Conservation (phyloP, 805 yeast species). For the Wickerhamiella parazyma region DNA sequence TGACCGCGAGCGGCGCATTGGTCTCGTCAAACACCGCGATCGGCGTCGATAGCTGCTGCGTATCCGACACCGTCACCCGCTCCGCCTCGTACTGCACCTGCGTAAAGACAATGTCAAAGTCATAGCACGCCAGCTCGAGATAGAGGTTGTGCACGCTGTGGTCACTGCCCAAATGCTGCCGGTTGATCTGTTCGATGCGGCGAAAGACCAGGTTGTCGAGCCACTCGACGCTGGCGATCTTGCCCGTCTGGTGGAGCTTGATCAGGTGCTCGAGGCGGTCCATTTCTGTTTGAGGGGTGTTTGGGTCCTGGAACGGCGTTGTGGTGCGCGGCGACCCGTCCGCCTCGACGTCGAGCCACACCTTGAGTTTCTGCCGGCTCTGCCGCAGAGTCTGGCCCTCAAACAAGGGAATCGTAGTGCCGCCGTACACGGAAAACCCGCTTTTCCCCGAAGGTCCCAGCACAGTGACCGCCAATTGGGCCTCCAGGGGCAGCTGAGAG, state of each 20-base stretch:
- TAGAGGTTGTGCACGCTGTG: constrained; percentile 28
- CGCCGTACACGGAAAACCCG: constrained; percentile 41
- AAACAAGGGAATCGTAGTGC: constrained; percentile 47
- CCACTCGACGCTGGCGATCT: constrained; percentile 52
- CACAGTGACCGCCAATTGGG: constrained; percentile 46
- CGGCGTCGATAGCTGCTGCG: constrained; percentile 20
- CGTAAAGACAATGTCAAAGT: constrained; percentile 56
- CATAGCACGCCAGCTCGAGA: constrained; percentile 52
- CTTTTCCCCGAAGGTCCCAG: constrained; percentile 50
- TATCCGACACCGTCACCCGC: constrained; percentile 19
- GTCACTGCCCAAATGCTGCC: constrained; percentile 10
- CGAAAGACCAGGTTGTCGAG: constrained; percentile 53
- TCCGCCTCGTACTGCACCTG: constrained; percentile 34
- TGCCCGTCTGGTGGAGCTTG: constrained; percentile 56
- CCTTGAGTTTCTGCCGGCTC: constrained; percentile 51
- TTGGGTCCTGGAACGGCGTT: constrained; percentile 19
- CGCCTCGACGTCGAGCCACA: constrained; percentile 30
- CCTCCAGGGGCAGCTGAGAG: constrained; percentile 51
- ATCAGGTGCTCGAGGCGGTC: constrained; percentile 40
- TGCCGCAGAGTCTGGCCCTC: constrained; percentile 46
- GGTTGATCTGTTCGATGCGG: constrained; percentile 33
- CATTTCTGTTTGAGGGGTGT: too few relatives aligned
- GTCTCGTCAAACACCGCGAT: constrained; percentile 16
- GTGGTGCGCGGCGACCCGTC: constrained; percentile 22
- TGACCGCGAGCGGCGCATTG: constrained; percentile 15